Conservation (phyloP, 1,139 yeast genomes). For the Kurtzmaniella quercitrusa region DNA sequence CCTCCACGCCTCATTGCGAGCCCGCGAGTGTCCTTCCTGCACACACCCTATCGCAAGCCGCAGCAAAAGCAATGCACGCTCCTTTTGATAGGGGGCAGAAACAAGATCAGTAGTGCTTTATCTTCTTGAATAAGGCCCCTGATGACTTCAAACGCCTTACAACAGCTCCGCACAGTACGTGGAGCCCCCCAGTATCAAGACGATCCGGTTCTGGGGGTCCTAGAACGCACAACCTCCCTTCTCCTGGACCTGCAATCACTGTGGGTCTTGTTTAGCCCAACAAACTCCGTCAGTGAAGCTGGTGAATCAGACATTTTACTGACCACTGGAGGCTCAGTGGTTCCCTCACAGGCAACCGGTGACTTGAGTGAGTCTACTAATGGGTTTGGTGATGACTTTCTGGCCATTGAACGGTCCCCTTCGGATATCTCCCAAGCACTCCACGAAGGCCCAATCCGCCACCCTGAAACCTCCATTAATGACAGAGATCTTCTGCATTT, state of each 20-base stretch:
- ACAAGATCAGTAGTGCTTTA: neutral
- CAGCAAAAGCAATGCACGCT: neutral
- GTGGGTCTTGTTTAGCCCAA: constrained; percentile 43
- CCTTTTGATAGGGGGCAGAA: neutral
- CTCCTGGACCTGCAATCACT: constrained; percentile 28
- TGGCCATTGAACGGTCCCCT: constrained; percentile 8
- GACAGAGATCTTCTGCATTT: constrained; percentile 2
- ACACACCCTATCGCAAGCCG: constrained; percentile 6
- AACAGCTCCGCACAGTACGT: constrained; percentile 6
- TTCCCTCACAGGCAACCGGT: constrained; percentile 8
- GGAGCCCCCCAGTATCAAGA: constrained; percentile 5
- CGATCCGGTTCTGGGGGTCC: constrained; percentile 1
- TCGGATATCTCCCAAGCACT: neutral
- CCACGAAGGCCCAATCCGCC: neutral
- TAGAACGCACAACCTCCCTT: constrained; percentile 14
- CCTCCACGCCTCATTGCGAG: neutral
- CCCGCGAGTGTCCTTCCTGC: constrained; percentile 1
- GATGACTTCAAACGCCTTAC: constrained; percentile 14
- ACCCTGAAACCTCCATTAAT: neutral
- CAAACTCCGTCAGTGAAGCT: constrained; percentile 7
- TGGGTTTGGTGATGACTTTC: constrained; percentile 8
- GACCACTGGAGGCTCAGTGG: constrained; percentile 24
- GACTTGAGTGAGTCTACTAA: neutral
- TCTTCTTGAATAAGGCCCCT: neutral
- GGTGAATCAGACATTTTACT: constrained; percentile 37